Conservation (phyloP, 495 filamentous ascomycete species). For the Mycothermus thermophilus region DNA sequence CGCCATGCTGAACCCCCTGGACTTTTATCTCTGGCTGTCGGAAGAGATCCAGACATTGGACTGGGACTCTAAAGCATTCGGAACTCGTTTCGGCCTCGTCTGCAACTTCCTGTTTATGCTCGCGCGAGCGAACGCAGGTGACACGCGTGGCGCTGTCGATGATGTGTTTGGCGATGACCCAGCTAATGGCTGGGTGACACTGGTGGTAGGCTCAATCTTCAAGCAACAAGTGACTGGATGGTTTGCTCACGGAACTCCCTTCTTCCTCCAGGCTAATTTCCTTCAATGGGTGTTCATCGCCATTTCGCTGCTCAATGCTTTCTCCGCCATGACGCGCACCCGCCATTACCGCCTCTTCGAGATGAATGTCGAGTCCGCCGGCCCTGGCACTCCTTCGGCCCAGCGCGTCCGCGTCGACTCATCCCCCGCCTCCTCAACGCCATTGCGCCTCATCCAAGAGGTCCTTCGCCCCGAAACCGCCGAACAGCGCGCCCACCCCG, state of each 20-base stretch:
- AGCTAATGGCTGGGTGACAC: constrained; percentile 51
- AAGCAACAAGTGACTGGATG: too few relatives aligned
- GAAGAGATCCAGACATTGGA: constrained; percentile 80
- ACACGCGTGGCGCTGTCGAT: constrained; percentile 37
- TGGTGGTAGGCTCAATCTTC: constrained; percentile 49
- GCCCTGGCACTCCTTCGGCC: constrained; percentile 69
- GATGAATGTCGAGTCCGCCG: constrained; percentile 51
- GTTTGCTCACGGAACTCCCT: too few relatives aligned
- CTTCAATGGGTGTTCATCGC: constrained; percentile 51
- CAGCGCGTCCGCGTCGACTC: constrained; percentile 84
- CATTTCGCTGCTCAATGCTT: constrained; percentile 56
- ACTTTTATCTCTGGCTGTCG: constrained; percentile 77
- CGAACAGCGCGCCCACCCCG: constrained; percentile 68
- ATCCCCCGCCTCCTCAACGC: constrained; percentile 63
- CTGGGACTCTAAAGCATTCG: constrained; percentile 73
- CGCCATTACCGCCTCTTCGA: constrained; percentile 90
- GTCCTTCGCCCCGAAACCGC: constrained; percentile 47
- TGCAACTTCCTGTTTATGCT: constrained; percentile 73
- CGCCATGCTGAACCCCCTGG: constrained; percentile 68
- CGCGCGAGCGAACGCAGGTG: constrained; percentile 58
- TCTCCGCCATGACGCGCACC: constrained; percentile 70
- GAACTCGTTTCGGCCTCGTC: constrained; percentile 54
- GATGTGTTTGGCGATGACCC: constrained; percentile 73
- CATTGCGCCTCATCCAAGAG: constrained; percentile 59
- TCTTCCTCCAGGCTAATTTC: constrained; percentile 43